These are phyloP conservation scores for Nannochloris sp. DNA, from an alignment of 139 green algal genomes.

Conservation along the genomic window DNA sequence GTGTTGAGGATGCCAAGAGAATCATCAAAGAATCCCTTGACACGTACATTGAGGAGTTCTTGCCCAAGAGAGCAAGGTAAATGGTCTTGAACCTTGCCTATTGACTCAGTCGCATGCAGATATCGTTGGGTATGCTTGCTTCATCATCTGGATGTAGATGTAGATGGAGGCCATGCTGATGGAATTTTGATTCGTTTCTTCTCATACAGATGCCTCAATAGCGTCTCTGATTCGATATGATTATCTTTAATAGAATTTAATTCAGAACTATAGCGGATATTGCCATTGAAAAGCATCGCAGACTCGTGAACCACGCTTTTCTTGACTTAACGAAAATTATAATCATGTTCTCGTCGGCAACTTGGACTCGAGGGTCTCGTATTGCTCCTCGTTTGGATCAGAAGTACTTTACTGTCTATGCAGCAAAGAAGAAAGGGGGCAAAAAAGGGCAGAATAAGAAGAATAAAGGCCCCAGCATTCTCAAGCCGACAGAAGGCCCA, in stretches of 20 bases:
- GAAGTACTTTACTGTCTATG: not conserved
- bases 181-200: too few relatives aligned
- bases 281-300: too few relatives aligned
- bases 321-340: too few relatives aligned
- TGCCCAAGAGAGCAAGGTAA: slow-evolving; percentile 48
- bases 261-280: too few relatives aligned
- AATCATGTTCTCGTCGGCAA: too few relatives aligned
- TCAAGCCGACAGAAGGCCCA: not conserved
- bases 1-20: slow-evolving; percentile 54
- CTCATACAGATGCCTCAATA: too few relatives aligned
- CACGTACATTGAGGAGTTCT: slow-evolving; percentile 63
- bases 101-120: not conserved
- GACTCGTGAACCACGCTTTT: too few relatives aligned
- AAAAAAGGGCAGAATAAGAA: not conserved
- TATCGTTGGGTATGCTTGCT: too few relatives aligned
- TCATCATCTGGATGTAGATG: not conserved
- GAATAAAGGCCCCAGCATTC: slow-evolving; percentile 3
- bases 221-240: too few relatives aligned
- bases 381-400: too few relatives aligned
- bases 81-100: not conserved
- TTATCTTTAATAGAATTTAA: too few relatives aligned
- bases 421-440: not conserved
- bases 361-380: too few relatives aligned
- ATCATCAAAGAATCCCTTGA: slow-evolving; percentile 59
- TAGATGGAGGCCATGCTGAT: not conserved